A percentile compares a stretch with the other conserved stretches of the same genome.
Evolutionary conservation across 2,329 filamentous ascomycete genomes (phyloP).

Genomic region (Apiospora koreana): DNA sequence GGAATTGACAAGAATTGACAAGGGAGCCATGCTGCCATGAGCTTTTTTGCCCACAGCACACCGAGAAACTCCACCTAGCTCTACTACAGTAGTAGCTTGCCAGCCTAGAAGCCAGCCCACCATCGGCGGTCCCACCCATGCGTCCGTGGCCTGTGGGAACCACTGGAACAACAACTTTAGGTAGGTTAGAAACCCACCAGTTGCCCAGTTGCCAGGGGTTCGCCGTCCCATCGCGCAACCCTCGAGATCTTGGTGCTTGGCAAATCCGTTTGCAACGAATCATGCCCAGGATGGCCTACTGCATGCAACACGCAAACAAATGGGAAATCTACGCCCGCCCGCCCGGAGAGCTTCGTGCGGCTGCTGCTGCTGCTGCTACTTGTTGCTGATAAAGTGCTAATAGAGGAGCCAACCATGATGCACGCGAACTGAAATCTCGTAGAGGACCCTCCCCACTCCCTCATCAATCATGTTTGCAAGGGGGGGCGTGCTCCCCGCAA

Average conservation of each 20-base stretch:
- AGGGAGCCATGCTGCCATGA: not conserved
- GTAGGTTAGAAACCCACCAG: not conserved
- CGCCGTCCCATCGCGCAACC: not conserved
- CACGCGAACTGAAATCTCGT: not conserved
- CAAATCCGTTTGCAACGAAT: constrained; percentile 1
- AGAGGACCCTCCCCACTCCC: not conserved
- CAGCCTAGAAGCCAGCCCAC: not conserved
- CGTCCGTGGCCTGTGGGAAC: not conserved
- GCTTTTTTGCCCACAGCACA: not conserved
- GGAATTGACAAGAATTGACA: too few relatives aligned
- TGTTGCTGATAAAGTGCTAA: not conserved
- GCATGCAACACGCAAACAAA: not conserved
- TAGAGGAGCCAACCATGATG: not conserved
- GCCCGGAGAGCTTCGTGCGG: not conserved
- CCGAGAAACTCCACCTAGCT: not conserved
- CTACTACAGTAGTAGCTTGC: too few relatives aligned
- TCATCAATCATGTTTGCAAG: not conserved
- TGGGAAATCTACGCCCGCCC: not conserved
- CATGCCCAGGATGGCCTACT: not conserved
- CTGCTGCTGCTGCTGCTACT: not conserved
- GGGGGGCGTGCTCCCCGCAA: not conserved
- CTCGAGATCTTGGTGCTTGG: not conserved
- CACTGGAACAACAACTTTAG: too few relatives aligned
- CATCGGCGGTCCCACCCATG: not conserved
- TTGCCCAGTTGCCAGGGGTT: not conserved